These are phyloP conservation scores for Pseudogymnoascus verrucosus DNA, from an alignment of 2,329 filamentous ascomycete genomes.

Conservation along the genomic window DNA sequence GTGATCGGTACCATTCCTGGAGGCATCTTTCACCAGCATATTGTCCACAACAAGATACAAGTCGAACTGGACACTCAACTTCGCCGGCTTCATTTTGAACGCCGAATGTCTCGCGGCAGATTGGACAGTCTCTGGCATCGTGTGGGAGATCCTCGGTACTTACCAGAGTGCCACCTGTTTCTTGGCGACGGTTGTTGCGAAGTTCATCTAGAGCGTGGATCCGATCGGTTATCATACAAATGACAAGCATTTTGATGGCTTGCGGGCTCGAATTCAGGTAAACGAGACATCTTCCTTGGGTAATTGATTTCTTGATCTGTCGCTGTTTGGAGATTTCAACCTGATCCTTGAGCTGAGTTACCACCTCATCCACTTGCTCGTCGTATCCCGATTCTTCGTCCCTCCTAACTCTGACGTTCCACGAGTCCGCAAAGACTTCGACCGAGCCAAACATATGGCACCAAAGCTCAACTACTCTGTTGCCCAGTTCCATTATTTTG, in stretches of 20 bases:
- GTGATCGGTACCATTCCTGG: conserved; percentile 14
- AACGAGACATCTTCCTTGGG: conserved; percentile 7
- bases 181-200: conserved; percentile 1
- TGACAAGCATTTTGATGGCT: conserved; percentile 18
- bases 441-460: neutral
- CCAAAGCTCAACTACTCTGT: conserved; percentile 5
- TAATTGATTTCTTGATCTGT: conserved; percentile 10
- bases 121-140: conserved; percentile 14
- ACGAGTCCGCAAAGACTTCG: neutral
- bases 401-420: conserved; percentile 8
- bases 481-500: neutral
- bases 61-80: conserved; percentile 14
- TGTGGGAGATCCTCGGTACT: conserved; percentile 5
- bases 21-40: conserved; percentile 18
- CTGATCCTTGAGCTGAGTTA: conserved; percentile 12
- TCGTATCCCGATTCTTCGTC: conserved; percentile 13
- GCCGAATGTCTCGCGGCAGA: conserved; percentile 19
- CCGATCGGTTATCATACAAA: conserved; percentile 21
- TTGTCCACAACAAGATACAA: conserved; percentile 20
- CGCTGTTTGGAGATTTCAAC: conserved; percentile 12
- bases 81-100: conserved; percentile 9
- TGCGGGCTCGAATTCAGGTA: conserved; percentile 7
- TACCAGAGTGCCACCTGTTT: conserved; percentile 13
- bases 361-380: conserved; percentile 13
- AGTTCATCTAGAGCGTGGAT: conserved; percentile 13